Evolutionary conservation across 371 early-diverging fungal species (phyloP).

Genomic region (Chytridium lagenaria): DNA sequence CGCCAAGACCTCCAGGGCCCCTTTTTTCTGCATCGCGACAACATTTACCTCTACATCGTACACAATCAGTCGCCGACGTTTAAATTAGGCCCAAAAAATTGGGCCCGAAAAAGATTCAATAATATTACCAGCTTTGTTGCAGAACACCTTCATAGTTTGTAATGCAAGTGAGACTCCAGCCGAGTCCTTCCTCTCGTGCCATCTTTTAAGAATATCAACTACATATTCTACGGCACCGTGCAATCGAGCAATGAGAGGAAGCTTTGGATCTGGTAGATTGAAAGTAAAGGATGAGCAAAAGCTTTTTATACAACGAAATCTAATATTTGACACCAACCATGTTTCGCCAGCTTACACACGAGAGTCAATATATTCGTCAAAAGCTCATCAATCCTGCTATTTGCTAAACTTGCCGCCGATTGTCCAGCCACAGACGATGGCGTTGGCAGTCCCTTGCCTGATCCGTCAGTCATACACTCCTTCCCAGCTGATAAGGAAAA

Average conservation of each 20-base stretch:
- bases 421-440: not conserved
- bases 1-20: constrained; percentile 26
- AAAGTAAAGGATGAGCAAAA: too few relatives aligned
- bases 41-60: constrained; percentile 44
- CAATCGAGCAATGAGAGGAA: constrained; percentile 47
- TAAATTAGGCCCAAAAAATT: too few relatives aligned
- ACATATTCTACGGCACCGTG: constrained; percentile 43
- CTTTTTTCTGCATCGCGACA: constrained; percentile 40
- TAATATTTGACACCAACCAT: constrained; percentile 34
- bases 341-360: constrained; percentile 41
- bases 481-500: not conserved
- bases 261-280: constrained; percentile 48
- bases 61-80: not conserved
- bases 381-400: constrained; percentile 36
- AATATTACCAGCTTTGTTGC: constrained; percentile 44
- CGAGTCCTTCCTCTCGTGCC: constrained; percentile 45
- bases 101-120: too few relatives aligned
- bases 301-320: not conserved
- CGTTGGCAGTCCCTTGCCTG: not conserved
- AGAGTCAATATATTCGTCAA: constrained; percentile 38
- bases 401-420: not conserved
- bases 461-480: too few relatives aligned
- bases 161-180: constrained; percentile 31
- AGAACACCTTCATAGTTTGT: constrained; percentile 37
- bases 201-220: constrained; percentile 39